Conservation (phyloP, 345 rosid species). For the Eucalyptus urophylla region DNA sequence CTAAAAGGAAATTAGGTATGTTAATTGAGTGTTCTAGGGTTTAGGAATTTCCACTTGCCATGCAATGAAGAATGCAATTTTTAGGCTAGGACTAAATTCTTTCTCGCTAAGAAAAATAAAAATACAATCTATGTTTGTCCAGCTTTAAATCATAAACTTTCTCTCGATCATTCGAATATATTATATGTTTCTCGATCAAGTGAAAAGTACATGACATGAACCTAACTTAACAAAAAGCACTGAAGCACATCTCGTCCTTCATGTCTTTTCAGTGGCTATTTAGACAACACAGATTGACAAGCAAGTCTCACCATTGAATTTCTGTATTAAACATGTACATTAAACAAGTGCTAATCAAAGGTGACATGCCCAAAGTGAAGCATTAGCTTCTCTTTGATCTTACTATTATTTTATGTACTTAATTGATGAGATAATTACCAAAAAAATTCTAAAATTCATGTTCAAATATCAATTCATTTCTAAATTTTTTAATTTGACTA, state of each 20-base stretch:
- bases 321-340: neutral
- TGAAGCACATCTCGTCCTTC: neutral
- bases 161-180: neutral
- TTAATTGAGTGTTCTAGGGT: neutral
- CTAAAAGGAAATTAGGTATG: neutral
- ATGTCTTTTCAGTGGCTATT: neutral
- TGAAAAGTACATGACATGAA: neutral
- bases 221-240: neutral
- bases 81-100: neutral
- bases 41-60: neutral
- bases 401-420: neutral
- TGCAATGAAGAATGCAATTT: neutral
- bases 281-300: neutral
- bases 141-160: neutral
- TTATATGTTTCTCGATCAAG: neutral
- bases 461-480: fast-evolving
- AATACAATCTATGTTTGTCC: neutral
- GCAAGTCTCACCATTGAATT: neutral
- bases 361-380: neutral
- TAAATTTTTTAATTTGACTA: neutral
- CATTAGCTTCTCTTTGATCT: neutral
- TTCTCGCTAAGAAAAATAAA: neutral
- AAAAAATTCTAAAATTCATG: neutral
- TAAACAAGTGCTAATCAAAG: neutral
- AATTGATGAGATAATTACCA: fast-evolving